Conservation (phyloP, 495 filamentous ascomycete genomes). For the Pseudevernia furfuracea region DNA sequence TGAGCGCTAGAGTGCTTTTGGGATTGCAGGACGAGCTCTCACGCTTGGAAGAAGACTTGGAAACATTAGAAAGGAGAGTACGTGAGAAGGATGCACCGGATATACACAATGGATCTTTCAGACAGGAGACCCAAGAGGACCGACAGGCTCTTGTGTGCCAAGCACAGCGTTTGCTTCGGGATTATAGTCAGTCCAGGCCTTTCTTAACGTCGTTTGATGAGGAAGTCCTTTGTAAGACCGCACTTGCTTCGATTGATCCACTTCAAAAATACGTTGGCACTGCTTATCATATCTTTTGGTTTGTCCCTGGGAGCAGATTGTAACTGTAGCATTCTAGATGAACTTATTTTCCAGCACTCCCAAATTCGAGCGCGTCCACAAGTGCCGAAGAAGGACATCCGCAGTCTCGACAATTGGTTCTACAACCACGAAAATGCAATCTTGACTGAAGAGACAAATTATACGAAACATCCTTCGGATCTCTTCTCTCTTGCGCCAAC, state of each 20-base stretch:
- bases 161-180: not conserved
- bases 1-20: not conserved
- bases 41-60: not conserved
- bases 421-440: constrained; percentile 5
- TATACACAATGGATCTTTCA: constrained; percentile 9
- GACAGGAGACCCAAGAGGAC: not conserved
- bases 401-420: constrained; percentile 13
- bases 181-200: not conserved
- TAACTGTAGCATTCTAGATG: not conserved
- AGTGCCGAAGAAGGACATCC: constrained; percentile 11
- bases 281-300: not conserved
- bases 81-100: not conserved
- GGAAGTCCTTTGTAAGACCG: not conserved
- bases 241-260: not conserved
- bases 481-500: constrained; percentile 7
- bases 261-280: not conserved
- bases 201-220: not conserved
- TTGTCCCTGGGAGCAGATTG: not conserved
- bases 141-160: not conserved
- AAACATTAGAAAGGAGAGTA: not conserved
- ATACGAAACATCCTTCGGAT: not conserved
- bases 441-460: not conserved
- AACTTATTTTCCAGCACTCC: constrained; percentile 9
- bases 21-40: constrained; percentile 5
- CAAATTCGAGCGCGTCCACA: constrained; percentile 2